A percentile compares a stretch with the other conserved stretches of the same genome.
Evolutionary conservation across 2,329 filamentous ascomycete genomes (phyloP).

Genomic region (Huntiella abstrusa): DNA sequence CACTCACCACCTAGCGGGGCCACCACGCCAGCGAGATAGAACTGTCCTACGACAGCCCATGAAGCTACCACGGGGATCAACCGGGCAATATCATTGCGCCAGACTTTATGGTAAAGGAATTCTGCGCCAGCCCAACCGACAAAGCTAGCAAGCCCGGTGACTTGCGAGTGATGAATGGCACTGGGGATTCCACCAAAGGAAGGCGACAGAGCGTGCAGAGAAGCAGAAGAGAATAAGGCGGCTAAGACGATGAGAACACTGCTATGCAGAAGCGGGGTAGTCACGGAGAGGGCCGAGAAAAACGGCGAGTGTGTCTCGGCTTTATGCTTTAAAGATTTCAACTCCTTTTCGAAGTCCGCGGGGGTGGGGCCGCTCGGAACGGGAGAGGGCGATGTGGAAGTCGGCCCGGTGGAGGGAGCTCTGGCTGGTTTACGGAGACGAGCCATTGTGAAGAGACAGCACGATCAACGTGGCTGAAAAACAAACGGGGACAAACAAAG

Average conservation of each 20-base stretch:
- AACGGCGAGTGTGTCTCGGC: constrained; percentile 20
- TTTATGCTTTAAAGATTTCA: constrained; percentile 30
- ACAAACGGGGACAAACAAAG: too few relatives aligned
- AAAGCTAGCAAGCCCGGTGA: constrained; percentile 47
- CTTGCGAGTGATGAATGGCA: constrained; percentile 48
- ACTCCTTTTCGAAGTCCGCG: constrained; percentile 35
- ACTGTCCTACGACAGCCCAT: constrained; percentile 57
- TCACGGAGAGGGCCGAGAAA: constrained; percentile 17
- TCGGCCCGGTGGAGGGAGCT: not conserved
- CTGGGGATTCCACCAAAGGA: constrained; percentile 76
- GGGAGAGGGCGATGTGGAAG: not conserved
- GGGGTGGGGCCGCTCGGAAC: constrained; percentile 24
- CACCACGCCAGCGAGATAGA: constrained; percentile 49
- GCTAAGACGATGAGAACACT: constrained; percentile 28
- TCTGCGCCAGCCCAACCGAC: constrained; percentile 53
- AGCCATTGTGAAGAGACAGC: not conserved
- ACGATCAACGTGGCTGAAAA: too few relatives aligned
- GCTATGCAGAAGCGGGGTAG: constrained; percentile 20
- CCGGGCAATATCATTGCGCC: constrained; percentile 25
- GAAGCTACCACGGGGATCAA: constrained; percentile 56
- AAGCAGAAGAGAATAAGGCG: constrained; percentile 49
- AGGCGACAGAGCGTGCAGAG: constrained; percentile 60
- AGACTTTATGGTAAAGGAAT: constrained; percentile 29
- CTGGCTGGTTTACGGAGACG: constrained; percentile 1
- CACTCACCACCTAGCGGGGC: constrained; percentile 42